Evolutionary conservation across 306 rosid genomes (phyloP).

Genomic region (Begonia peltatifolia): DNA sequence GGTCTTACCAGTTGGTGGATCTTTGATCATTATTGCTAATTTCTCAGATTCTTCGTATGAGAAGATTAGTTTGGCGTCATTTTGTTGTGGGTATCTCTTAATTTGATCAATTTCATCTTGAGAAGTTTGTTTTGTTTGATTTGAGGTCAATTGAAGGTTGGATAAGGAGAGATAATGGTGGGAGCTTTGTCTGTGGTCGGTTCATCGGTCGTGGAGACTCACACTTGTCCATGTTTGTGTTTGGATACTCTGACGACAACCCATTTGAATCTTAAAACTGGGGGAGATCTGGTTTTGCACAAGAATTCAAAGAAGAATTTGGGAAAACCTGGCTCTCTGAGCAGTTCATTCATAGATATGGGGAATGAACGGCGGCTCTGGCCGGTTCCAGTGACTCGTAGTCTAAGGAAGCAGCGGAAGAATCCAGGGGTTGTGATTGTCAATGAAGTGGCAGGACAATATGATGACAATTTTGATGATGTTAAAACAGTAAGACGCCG

Average conservation of each 20-base stretch:
- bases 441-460: conserved; percentile 73
- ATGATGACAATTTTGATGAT: conserved; percentile 73
- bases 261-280: conserved; percentile 42
- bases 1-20: conserved; percentile 15
- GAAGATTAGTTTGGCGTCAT: conserved; percentile 14
- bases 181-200: conserved; percentile 60
- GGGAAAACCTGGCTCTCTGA: conserved; percentile 26
- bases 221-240: conserved; percentile 71
- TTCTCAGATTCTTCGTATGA: conserved; percentile 22
- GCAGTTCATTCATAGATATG: conserved; percentile 52
- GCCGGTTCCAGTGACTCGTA: conserved; percentile 18
- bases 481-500: conserved; percentile 53
- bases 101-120: conserved; percentile 5
- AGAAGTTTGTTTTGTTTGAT: neutral
- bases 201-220: conserved; percentile 73
- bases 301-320: conserved; percentile 34
- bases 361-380: conserved; percentile 50
- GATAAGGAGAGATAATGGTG: conserved; percentile 28
- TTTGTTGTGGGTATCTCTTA: conserved; percentile 6
- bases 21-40: conserved; percentile 23
- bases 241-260: conserved; percentile 61
- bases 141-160: conserved; percentile 5
- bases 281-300: conserved; percentile 38
- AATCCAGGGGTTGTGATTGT: conserved; percentile 35
- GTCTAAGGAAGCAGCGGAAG: conserved; percentile 46